Conservation (phyloP, 2,329 filamentous ascomycete species). For the Diaporthe citrichinensis region DNA sequence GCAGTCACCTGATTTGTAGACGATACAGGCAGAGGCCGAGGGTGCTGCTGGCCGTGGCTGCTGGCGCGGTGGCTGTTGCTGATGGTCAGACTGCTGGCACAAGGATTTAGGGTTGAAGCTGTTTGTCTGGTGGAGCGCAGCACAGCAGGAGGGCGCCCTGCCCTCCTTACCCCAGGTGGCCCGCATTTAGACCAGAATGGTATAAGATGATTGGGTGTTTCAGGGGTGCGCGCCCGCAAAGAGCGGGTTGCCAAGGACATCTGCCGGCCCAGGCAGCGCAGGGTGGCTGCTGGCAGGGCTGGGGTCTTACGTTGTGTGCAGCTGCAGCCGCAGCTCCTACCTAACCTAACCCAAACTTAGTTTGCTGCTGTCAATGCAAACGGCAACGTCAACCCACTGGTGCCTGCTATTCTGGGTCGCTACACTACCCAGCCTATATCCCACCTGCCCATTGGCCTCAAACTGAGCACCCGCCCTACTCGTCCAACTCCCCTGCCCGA, state of each 20-base stretch:
- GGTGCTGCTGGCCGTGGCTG: neutral
- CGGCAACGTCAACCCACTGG: constrained; percentile 36
- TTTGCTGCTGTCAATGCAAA: constrained; percentile 9
- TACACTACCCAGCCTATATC: neutral
- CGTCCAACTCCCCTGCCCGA: neutral
- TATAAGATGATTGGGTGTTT: constrained; percentile 32
- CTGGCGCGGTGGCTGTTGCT: constrained; percentile 1
- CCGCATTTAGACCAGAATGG: constrained; percentile 9
- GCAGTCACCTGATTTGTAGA: neutral
- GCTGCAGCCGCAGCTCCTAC: neutral
- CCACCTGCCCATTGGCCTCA: neutral
- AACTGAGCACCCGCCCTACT: neutral
- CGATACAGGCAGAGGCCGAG: neutral
- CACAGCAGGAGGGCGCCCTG: neutral
- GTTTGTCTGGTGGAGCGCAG: constrained; percentile 25
- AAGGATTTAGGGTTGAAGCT: constrained; percentile 28
- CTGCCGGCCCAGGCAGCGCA: constrained; percentile 5
- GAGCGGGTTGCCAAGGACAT: constrained; percentile 20
- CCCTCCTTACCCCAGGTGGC: constrained; percentile 1
- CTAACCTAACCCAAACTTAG: constrained; percentile 18
- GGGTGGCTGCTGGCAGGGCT: constrained; percentile 3
- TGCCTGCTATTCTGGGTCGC: constrained; percentile 31
- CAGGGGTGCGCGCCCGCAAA: neutral
- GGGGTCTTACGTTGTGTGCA: constrained; percentile 10
- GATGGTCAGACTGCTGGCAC: neutral